These are phyloP conservation scores for Phaseolus coccineus DNA, from an alignment of 331 rosid species.

Conservation along the genomic window DNA sequence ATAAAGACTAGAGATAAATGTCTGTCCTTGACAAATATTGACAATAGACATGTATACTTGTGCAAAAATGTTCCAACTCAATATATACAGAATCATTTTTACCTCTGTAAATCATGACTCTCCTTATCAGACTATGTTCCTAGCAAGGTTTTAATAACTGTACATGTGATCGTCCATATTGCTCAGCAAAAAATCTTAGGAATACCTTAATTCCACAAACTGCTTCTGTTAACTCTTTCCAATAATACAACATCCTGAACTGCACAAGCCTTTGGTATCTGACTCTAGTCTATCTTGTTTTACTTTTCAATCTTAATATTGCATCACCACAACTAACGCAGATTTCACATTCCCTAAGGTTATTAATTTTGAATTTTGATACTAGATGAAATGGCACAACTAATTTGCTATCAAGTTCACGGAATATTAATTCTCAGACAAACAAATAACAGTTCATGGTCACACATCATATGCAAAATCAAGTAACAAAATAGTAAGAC, in stretches of 20 bases:
- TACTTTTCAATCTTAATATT: conserved; percentile 2
- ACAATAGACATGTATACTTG: conserved; percentile 54
- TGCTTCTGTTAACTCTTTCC: neutral
- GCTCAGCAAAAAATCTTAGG: conserved; percentile 12
- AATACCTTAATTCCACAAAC: neutral
- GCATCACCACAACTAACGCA: neutral
- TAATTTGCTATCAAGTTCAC: neutral
- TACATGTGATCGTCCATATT: conserved; percentile 17
- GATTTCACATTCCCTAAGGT: neutral
- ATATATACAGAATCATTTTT: conserved; percentile 49
- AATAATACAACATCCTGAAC: conserved; percentile 2
- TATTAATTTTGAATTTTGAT: neutral
- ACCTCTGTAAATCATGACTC: conserved; percentile 51
- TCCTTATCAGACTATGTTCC: conserved; percentile 32
- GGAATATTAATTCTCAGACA: neutral
- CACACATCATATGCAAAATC: no score
- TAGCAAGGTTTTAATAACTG: conserved; percentile 29
- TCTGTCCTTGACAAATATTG: conserved; percentile 31
- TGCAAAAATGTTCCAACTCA: conserved; percentile 49
- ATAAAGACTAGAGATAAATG: conserved; percentile 48
- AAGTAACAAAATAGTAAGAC: neutral
- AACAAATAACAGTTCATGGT: neutral
- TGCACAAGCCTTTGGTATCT: neutral
- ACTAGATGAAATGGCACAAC: conserved; percentile 1
- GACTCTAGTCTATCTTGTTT: conserved; percentile 11